These are phyloP conservation scores for Debaryomyces maramus DNA, from an alignment of 805 yeast genomes.

Conservation along the genomic window DNA sequence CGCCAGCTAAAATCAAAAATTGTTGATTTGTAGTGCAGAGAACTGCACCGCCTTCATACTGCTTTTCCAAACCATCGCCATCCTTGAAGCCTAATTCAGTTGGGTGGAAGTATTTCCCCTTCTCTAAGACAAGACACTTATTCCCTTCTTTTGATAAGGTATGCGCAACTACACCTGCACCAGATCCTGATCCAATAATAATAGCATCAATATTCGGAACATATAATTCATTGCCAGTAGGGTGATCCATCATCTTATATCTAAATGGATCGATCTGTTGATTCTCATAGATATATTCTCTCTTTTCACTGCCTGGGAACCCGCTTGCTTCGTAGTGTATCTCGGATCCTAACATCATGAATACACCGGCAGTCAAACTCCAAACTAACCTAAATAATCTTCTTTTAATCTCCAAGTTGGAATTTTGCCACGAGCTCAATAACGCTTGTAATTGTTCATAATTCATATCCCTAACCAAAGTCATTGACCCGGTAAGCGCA, in stretches of 20 bases:
- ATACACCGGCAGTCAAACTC: slow-evolving; percentile 25
- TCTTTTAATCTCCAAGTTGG: slow-evolving; percentile 37
- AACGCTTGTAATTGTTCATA: slow-evolving; percentile 30
- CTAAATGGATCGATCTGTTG: slow-evolving; percentile 25
- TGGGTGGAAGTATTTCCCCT: slow-evolving; percentile 44
- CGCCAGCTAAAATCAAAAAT: slow-evolving; percentile 45
- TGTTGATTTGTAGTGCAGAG: slow-evolving; percentile 35
- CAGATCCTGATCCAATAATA: slow-evolving; percentile 53
- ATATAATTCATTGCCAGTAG: slow-evolving; percentile 29
- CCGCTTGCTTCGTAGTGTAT: slow-evolving; percentile 38
- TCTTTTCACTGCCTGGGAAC: slow-evolving; percentile 34
- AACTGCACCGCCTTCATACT: slow-evolving; percentile 43
- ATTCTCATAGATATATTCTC: slow-evolving; percentile 28
- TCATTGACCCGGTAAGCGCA: slow-evolving; percentile 33
- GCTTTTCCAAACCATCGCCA: slow-evolving; percentile 29
- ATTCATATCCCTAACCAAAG: slow-evolving; percentile 37
- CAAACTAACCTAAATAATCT: slow-evolving; percentile 32
- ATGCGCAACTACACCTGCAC: slow-evolving; percentile 54
- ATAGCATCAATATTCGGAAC: slow-evolving; percentile 44
- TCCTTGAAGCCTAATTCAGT: slow-evolving; percentile 39
- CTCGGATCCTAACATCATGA: slow-evolving; percentile 28
- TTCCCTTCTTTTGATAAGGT: slow-evolving; percentile 44
- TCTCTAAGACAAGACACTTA: slow-evolving; percentile 48
- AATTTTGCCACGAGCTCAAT: slow-evolving; percentile 40
- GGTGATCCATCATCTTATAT: slow-evolving; percentile 32